Evolutionary conservation across 2,329 filamentous ascomycete species (phyloP), one percentile per base, ranked within the genome.

Genomic region (Pseudocercospora macadamiae): DNA sequence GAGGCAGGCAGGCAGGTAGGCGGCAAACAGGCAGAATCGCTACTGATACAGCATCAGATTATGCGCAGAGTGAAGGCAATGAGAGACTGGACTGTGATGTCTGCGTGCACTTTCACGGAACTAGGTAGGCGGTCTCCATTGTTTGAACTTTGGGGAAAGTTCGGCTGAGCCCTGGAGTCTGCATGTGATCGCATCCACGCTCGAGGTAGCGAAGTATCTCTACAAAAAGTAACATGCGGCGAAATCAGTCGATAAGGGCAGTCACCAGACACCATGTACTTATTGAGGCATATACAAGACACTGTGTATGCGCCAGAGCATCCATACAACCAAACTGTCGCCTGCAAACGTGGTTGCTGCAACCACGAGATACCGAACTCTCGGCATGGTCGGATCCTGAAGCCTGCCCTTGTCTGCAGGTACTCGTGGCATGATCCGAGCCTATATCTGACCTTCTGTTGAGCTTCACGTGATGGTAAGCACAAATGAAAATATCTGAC

Each of bases 391-490:
- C 8, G 16, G 36, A 39, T 39, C 36, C 7, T 6, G 12, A 12
- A 32, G 6, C 16, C 7, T n/a, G 16, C n/a, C 23, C 26, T 49
- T 12, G 47, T 34, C 55, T 54, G 55, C 39, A 58, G 49, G 55
- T 58, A 58, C 49, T 26, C 19, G 42, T 53, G 55, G 49, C 49
- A 18, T 58, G 49, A 58, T 32, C 47, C 36, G 32, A 25, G 30
- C 30, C 52, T 39, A 23, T n/a, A 19, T 51, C 23, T 56, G 26
- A 19, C 19, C 21, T 28, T n/a, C n/a, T n/a, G n/a, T n/a, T n/a
- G n/a, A n/a, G n/a, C n/a, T n/a, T n/a, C n/a, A n/a, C n/a, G n/a
- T n/a, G n/a, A n/a, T n/a, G n/a, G n/a, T n/a, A n/a, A n/a, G n/a
- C n/a, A n/a, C n/a, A n/a, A n/a, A n/a, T n/a, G n/a, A n/a, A n/a